A percentile compares a stretch with the other conserved stretches of the same genome.
These are phyloP conservation scores for Limnomonas spitsbergensis DNA, from an alignment of 139 green algal species.

Conservation along the genomic window DNA sequence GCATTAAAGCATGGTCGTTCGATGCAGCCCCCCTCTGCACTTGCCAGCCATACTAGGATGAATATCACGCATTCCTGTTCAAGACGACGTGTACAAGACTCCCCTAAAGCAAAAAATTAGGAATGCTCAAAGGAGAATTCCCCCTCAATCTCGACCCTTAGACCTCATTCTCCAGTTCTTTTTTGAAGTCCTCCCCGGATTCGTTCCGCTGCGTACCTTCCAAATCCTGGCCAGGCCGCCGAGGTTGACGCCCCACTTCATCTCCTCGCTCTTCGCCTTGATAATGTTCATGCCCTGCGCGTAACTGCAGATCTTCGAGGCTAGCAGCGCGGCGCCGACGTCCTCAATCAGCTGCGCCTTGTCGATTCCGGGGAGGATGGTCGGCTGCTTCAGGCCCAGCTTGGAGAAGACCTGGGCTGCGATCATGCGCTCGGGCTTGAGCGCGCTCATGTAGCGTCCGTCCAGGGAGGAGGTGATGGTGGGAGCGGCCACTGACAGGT, in stretches of 20 bases:
- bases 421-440: constrained; percentile 87
- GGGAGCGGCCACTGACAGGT: constrained; percentile 88
- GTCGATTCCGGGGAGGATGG: constrained; percentile 52
- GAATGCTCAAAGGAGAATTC: no score
- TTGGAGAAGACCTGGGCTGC: constrained; percentile 19
- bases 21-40: no score
- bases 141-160: no score
- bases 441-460: constrained; percentile 79
- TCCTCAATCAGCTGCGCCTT: constrained; percentile 87
- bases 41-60: no score
- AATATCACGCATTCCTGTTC: no score
- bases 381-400: constrained; percentile 38
- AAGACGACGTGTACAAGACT: no score
- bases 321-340: constrained; percentile 85
- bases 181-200: no score
- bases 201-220: constrained; percentile 86
- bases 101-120: no score
- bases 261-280: constrained; percentile 84
- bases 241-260: constrained; percentile 89
- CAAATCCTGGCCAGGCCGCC: constrained; percentile 91
- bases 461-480: constrained; percentile 95
- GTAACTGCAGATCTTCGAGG: constrained; percentile 87
- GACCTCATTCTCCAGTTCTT: no score
- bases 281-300: constrained; percentile 99
- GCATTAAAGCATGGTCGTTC: no score